These are phyloP conservation scores for Saccharum officinarum DNA, from an alignment of 176 grass and related monocot species.

Conservation along the genomic window DNA sequence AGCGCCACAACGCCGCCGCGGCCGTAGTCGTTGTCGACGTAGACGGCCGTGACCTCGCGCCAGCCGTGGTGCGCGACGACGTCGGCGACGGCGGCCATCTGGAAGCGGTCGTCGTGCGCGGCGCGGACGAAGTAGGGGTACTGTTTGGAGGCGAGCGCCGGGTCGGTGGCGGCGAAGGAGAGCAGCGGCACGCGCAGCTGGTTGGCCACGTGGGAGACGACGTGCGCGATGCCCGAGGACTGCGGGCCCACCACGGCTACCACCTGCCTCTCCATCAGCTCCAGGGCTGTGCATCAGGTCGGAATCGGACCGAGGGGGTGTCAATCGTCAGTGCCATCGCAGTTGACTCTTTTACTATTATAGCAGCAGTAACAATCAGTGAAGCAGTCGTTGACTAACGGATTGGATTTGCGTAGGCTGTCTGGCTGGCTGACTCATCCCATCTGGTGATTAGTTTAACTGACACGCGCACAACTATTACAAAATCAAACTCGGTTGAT, in stretches of 20 bases:
- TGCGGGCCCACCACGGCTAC: conserved; percentile 77
- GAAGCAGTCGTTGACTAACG: neutral
- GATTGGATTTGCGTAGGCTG: neutral
- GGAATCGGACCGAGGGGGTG: too few relatives aligned
- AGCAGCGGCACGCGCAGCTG: conserved; percentile 76
- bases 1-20: conserved; percentile 61
- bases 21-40: conserved; percentile 74
- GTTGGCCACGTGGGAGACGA: conserved; percentile 65
- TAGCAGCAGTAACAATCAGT: neutral
- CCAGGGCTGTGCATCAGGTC: conserved; percentile 6
- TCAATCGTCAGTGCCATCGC: too few relatives aligned
- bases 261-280: conserved; percentile 65
- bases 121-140: conserved; percentile 77
- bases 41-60: conserved; percentile 71
- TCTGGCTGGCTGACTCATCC: neutral
- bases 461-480: neutral
- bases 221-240: conserved; percentile 68
- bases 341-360: too few relatives aligned
- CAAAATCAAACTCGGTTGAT: neutral
- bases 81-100: conserved; percentile 76
- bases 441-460: neutral
- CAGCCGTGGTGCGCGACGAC: conserved; percentile 53
- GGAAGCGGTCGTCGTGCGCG: conserved; percentile 54
- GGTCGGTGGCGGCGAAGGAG: conserved; percentile 87
- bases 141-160: conserved; percentile 65